Evolutionary conservation across 305 asterid species (phyloP), one percentile per base, ranked within the genome.

Genomic region (Fraxinus dipetala): DNA sequence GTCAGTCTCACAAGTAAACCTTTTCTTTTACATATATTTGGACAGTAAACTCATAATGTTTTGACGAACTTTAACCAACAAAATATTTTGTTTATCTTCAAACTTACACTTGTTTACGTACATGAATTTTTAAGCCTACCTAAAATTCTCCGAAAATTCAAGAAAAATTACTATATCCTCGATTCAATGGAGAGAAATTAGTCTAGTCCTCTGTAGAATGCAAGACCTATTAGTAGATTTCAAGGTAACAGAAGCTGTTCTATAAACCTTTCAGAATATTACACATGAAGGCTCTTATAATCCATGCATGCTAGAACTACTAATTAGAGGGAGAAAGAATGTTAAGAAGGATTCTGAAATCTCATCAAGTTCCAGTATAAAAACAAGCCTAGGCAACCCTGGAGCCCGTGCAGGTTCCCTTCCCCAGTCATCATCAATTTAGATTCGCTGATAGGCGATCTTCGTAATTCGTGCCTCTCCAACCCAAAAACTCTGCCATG

Each of bases 331-430:
- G 30, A 67, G 36, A 67, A 5, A 14, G 69, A 59, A 7, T 0
- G 43, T 40, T 20, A 20, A 35, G 78, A 81, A 75, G 35, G 80
- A 76, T 31, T 75, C 69, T 30, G 31, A 40, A 63, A 81, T 75
- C 77, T 63, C 35, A 40, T 31, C 56, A 43, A 81, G 69, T 75
- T 81, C 40, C 16, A 76, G 28, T 6, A 67, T 76, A 74, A 34
- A n/a, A 61, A 77, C 77, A 63, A 38, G 70, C 73, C 40, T 59
- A 6, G 16, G 72, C 20, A 78, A 10, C 76, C 59, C 79, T 54
- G 3, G 20, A 10, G 75, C 11, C 43, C 11, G 11, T 13, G 24
- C 43, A 1, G 24, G 36, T 31, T 31, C 40, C 26, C 43, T 2
- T 0, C 22, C 24, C 22, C 43, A 65, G 3, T 24, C 72, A 65